These are phyloP conservation scores for Apophysomyces trapeziformis DNA, from an alignment of 371 early-diverging fungal genomes.

Conservation along the genomic window DNA sequence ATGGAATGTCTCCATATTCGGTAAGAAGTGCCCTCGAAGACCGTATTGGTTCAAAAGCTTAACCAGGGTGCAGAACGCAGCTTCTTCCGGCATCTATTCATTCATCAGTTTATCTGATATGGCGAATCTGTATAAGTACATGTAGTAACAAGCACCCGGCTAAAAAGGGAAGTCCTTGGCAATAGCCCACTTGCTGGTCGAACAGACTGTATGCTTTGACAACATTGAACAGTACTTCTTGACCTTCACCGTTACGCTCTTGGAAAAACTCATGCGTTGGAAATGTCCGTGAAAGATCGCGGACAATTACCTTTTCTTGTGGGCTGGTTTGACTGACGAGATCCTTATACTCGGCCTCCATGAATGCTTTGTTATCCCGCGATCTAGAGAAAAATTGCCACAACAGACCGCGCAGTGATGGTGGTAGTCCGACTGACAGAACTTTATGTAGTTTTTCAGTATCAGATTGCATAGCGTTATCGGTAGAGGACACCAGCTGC, in stretches of 20 bases:
- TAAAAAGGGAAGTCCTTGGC: constrained; percentile 93
- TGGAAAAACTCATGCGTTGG: constrained; percentile 86
- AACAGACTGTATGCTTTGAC: constrained; percentile 88
- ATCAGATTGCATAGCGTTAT: neutral
- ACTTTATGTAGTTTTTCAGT: neutral
- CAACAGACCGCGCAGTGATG: constrained; percentile 79
- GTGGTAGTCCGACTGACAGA: constrained; percentile 3
- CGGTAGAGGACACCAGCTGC: neutral
- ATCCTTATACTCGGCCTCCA: constrained; percentile 67
- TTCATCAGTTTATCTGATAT: neutral
- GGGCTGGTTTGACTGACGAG: constrained; percentile 65
- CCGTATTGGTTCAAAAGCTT: constrained; percentile 83
- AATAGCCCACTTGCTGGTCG: constrained; percentile 93
- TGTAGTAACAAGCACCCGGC: constrained; percentile 89
- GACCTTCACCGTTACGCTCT: constrained; percentile 82
- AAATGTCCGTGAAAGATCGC: constrained; percentile 91
- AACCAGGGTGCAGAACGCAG: constrained; percentile 89
- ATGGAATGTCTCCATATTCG: constrained; percentile 88
- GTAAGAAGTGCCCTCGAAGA: constrained; percentile 87
- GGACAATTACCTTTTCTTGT: constrained; percentile 88
- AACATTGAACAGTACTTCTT: constrained; percentile 87
- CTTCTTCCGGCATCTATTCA: constrained; percentile 91
- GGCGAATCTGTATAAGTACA: constrained; percentile 47
- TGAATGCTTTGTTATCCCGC: constrained; percentile 31
- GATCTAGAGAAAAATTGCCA: constrained; percentile 79